Evolutionary conservation across 108 stramenopile genomes (phyloP), one percentile per base, ranked within the genome.

Genomic region (Cyclotella choctawhatcheeana): DNA sequence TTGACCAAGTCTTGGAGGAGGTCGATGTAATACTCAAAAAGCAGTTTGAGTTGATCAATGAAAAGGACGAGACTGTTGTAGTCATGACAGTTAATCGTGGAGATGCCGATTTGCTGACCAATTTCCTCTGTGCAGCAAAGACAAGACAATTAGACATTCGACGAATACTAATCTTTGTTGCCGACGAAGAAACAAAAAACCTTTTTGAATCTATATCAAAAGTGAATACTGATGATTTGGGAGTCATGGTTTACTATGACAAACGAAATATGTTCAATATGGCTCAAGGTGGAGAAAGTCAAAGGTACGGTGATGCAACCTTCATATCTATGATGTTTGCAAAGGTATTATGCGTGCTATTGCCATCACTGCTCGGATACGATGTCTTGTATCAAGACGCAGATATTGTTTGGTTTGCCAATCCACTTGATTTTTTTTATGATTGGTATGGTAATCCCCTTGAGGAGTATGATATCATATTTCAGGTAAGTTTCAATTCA

Each of bases 381-480:
- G 89, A 97, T 52, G 64, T 95, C 4, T 64, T 97, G 4, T 97
- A 93, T 74, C 93, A 90, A 82, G 91, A 82, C 73, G 74, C 69
- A 0, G 89, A 90, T 70, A 66, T 93, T 56, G 81, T 87, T 16
- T 88, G 86, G 88, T 84, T 82, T 64, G 79, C 83, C 64, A 58
- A 88, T 64, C 91, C 89, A 12, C 52, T 92, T 33, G 51, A 53
- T 10, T 86, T 64, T 45, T 87, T 91, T 45, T 81, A 82, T 32
- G 67, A 69, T 50, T 67, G 55, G 4, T 64, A 52, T 10, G 29
- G 13, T 7, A 27, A 14, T 3, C 2, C 5, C 10, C 55, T 86
- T 70, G 79, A 82, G 50, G 45, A 77, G 3, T 74, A 81, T 52
- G 85, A 89, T 56, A 68, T 62, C 16, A 82, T 74, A 16, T 84